phyloP scores from a whole-genome alignment of 176 grass and related monocot genomes.

The Lolium rigidum region DNA sequence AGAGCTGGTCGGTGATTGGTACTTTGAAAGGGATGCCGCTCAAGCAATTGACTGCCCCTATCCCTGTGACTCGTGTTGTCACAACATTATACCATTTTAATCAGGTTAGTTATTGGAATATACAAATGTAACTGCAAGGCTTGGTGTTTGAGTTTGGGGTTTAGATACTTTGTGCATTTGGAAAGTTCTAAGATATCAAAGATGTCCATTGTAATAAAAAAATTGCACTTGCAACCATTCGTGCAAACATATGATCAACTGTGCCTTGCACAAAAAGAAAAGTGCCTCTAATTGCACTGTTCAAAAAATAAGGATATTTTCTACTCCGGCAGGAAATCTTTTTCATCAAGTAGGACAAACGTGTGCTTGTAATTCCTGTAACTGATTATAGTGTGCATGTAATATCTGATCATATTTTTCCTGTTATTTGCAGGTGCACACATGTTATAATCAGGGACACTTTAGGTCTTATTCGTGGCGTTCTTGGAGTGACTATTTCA shows the following conservation, averaged over 20 bases:
- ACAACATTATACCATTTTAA: conserved; percentile 51
- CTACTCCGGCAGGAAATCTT: not conserved
- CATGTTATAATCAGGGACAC: not conserved
- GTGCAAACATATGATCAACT: not conserved
- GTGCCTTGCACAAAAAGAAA: not conserved
- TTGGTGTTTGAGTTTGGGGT: too few relatives aligned
- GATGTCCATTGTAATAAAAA: not conserved
- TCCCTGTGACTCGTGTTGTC: conserved; percentile 75
- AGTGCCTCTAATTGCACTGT: not conserved
- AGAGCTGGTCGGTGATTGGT: conserved; percentile 80
- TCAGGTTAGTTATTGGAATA: conserved; percentile 46
- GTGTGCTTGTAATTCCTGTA: not conserved
- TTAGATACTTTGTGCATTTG: not conserved
- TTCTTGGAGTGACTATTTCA: not conserved
- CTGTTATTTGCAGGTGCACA: conserved; percentile 18
- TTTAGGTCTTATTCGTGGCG: not conserved
- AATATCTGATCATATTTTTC: conserved; percentile 8
- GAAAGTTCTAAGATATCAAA: not conserved
- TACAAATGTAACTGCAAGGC: not conserved
- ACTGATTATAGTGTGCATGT: not conserved
- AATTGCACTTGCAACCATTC: not conserved
- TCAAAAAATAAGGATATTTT: too few relatives aligned
- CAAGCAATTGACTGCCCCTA: conserved; percentile 70
- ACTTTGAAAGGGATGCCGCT: conserved; percentile 56
- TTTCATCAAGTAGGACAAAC: not conserved